A percentile compares a stretch with the other conserved stretches of the same genome.
Evolutionary conservation across 2,329 filamentous ascomycete genomes (phyloP).

Genomic region (Myotisia sp.): DNA sequence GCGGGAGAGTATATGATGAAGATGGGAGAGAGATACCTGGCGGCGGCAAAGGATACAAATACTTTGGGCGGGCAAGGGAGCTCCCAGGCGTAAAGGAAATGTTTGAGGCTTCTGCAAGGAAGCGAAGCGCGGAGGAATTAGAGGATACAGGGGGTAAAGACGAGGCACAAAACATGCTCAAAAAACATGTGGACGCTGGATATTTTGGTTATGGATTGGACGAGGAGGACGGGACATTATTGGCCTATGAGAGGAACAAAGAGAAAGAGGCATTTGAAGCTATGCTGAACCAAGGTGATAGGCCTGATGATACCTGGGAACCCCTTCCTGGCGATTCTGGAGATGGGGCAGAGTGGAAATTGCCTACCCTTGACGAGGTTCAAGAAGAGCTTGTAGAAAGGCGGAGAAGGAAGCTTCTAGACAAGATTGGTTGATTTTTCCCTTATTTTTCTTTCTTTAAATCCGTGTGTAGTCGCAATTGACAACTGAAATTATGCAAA

Average conservation of each 20-base stretch:
- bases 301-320: constrained; percentile 57
- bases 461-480: too few species aligned
- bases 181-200: constrained; percentile 68
- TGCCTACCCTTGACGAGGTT: constrained; percentile 84
- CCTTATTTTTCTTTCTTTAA: too few species aligned
- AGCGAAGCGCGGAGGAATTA: constrained; percentile 51
- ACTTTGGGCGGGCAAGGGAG: constrained; percentile 81
- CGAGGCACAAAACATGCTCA: constrained; percentile 28
- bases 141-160: constrained; percentile 45
- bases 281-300: constrained; percentile 44
- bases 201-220: constrained; percentile 94
- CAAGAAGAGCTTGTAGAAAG: constrained; percentile 83
- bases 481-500: too few species aligned
- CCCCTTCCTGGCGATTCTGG: constrained; percentile 74
- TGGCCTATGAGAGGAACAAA: constrained; percentile 68
- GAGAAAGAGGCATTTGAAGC: constrained; percentile 67
- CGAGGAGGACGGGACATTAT: constrained; percentile 70
- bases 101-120: constrained; percentile 61
- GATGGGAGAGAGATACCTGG: constrained; percentile 53
- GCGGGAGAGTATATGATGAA: constrained; percentile 57
- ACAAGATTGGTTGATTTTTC: constrained; percentile 48
- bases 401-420: constrained; percentile 65
- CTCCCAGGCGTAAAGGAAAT: constrained; percentile 92
- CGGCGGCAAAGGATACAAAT: constrained; percentile 81
- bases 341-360: constrained; percentile 65